Evolutionary conservation across 1,284 basidiomycete species (phyloP), one percentile per base, ranked within the genome.

Genomic region (Boletus holoroseus): DNA sequence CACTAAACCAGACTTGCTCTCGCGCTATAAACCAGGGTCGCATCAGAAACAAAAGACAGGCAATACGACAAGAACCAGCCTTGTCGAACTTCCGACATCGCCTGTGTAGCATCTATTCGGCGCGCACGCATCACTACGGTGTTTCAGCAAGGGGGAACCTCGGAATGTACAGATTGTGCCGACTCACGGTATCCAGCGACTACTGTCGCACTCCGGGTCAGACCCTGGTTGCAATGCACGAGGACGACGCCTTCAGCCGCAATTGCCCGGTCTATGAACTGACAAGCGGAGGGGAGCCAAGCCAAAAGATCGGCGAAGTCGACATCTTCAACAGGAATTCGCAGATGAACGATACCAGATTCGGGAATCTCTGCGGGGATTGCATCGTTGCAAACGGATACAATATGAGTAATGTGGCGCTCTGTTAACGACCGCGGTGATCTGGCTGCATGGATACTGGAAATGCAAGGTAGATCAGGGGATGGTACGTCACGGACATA

Each of bases 281-380:
- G 80, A 64, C 88, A 85, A 18, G 88, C 83, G 34, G 72, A 67
- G n/a, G 87, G 85, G 52, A 94, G 74, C 63, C 87, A 77, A 39
- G 89, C 85, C 49, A 91, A 74, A 47, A 94, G 78, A 64, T 91
- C 84, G 56, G 85, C 90, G 59, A 90, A 86, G 63, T 90, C 88
- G 57, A 88, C 80, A 67, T 94, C 91, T 60, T 88, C 82, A 38
- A 90, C 76, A 44, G 79, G 73, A 58, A 89, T 82, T 49, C 86
- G 82, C 68, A 83, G 71, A 63, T 89, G 86, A 40, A 67, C 67
- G 48, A 85, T 76, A 34, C 86, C 86, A 55, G 85, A 87, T 58
- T 83, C 79, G 16, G 85, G 83, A 26, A 79, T 68, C 58, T 89
- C 85, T 43, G 85, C 83, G 32, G 87, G 86, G 44, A 88, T 86